Conservation (phyloP, 2,329 filamentous ascomycete species). For the Lomentospora prolificans region DNA sequence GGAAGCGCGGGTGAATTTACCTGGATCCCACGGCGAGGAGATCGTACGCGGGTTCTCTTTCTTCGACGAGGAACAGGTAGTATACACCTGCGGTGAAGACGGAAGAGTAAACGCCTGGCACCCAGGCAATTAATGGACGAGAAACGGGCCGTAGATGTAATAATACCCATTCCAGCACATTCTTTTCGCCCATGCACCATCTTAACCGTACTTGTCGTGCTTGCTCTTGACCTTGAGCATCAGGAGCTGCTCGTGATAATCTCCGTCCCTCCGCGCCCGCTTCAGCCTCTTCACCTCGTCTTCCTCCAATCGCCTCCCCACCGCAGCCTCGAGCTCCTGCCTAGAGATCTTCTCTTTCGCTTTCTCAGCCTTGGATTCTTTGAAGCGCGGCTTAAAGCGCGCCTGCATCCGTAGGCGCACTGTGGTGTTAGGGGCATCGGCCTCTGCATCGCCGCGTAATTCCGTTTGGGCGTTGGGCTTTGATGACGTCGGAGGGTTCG, state of each 20-base stretch:
- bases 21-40: conserved; percentile 53
- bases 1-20: conserved; percentile 47
- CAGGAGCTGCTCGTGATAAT: conserved; percentile 79
- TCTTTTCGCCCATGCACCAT: conserved; percentile 11
- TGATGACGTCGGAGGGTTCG: conserved; percentile 42
- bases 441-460: conserved; percentile 67
- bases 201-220: conserved; percentile 66
- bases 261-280: conserved; percentile 71
- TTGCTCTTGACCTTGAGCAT: conserved; percentile 86
- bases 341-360: conserved; percentile 76
- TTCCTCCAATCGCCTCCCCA: conserved; percentile 67
- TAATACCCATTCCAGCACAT: neutral
- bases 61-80: conserved; percentile 47
- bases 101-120: conserved; percentile 49
- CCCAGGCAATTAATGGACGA: conserved; percentile 15
- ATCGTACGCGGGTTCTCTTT: conserved; percentile 56
- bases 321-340: conserved; percentile 73
- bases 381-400: conserved; percentile 77
- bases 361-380: conserved; percentile 73
- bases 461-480: conserved; percentile 45
- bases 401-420: conserved; percentile 88
- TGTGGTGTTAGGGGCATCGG: conserved; percentile 58
- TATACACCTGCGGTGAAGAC: conserved; percentile 51
- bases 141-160: neutral
- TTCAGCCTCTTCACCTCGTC: conserved; percentile 80